Evolutionary conservation across 495 filamentous ascomycete species (phyloP).

Genomic region (Daldinia bambusicola): DNA sequence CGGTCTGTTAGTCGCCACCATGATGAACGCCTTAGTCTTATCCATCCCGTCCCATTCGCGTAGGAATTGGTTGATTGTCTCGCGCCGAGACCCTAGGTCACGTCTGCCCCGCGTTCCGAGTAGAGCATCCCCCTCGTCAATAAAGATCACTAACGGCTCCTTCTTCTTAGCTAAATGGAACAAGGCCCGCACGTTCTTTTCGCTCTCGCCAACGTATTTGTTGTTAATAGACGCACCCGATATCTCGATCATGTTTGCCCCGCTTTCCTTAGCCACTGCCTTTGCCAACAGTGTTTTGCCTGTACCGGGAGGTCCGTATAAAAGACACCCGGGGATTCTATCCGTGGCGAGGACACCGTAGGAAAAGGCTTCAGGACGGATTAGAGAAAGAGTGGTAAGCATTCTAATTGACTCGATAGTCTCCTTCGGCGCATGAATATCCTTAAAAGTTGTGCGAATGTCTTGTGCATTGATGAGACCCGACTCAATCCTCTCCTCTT

Average conservation of each 20-base stretch:
- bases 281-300: constrained; percentile 96
- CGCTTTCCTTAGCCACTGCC: constrained; percentile 93
- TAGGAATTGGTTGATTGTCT: constrained; percentile 97
- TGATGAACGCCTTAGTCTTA: constrained; percentile 89
- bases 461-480: constrained; percentile 83
- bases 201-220: constrained; percentile 94
- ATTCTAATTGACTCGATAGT: constrained; percentile 91
- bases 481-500: constrained; percentile 84
- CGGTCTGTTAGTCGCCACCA: constrained; percentile 97
- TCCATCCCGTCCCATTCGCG: constrained; percentile 98
- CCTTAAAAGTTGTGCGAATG: constrained; percentile 84
- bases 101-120: constrained; percentile 81
- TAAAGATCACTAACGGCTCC: constrained; percentile 93
- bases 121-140: constrained; percentile 95
- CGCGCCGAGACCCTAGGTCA: constrained; percentile 58
- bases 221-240: constrained; percentile 80
- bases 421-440: constrained; percentile 81
- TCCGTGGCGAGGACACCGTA: constrained; percentile 95
- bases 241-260: constrained; percentile 77
- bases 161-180: constrained; percentile 93
- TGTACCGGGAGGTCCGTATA: constrained; percentile 96
- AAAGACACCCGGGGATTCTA: constrained; percentile 85
- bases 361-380: constrained; percentile 91
- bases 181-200: constrained; percentile 95
- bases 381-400: constrained; percentile 85